Base-by-base conservation (phyloP, 2,329 filamentous ascomycete genomes). In the Lecanoromycetidae sp. region DNA sequence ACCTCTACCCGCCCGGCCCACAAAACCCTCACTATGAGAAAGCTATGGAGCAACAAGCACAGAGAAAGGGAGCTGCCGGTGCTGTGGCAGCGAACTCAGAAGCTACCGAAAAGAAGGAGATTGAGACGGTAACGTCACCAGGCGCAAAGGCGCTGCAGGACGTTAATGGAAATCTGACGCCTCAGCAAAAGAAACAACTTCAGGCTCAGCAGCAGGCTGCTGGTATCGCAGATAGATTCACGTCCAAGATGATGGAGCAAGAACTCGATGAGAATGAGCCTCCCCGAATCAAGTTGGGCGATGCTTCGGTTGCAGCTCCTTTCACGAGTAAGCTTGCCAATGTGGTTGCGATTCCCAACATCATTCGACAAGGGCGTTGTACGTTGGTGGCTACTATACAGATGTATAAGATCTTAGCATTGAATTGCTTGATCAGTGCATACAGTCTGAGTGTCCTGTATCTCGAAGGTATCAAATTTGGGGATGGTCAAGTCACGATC, bases 321-420 rank as follows among this genome's bases (percentile, higher is more conserved):
- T 98, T 98, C 65, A 98, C 91, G 0, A 94, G 87, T 63, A 98
- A 98, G 70, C 77, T 98, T 35, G 85, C 88, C 57, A 95, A 98
- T 60, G 91, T 98, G 50, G 79, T 98, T 58, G 91, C 91, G 30
- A 87, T 98, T 49, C 90, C 91, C 44, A 98, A 98, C 69, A 98
- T 98, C 59, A 91, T 98, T 60, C 85, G 91, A 49, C 91, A 98
- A 70, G 91, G 91, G 49, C 84, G 91, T 53, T 98, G 91, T 71
- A 98, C 91, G 6, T 79, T 98, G 17, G 91, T 98, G 46, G 91
- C 91, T 26, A 98, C 91, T 0, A 96, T 98, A 55, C 91, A 98
- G 71, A 98, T 98, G 90, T 98, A 98, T 79, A 98, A 95, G 76
- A 98, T 98, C 58, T 77, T 98, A 43, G 91, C 91, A 6, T 72